Base-by-base conservation (phyloP, 2,329 filamentous ascomycete genomes). In the Calycina herbarum region DNA sequence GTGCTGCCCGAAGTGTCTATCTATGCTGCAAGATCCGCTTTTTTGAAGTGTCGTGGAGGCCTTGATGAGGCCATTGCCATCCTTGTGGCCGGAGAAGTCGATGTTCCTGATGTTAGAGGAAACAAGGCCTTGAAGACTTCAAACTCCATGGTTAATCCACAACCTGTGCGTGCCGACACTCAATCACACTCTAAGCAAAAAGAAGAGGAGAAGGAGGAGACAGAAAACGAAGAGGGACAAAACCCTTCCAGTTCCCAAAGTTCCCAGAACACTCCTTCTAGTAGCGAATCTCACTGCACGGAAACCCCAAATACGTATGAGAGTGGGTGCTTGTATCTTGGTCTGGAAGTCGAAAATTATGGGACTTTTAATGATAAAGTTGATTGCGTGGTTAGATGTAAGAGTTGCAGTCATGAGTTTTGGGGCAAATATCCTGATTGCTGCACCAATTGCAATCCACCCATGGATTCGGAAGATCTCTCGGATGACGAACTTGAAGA, bases 21-120 rank as follows among this genome's bases (percentile, higher is more conserved):
- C 4, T 70, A 78, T 31, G 75, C 77, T 29, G 82, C 84, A 54
- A 76, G 83, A 56, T 77, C 84, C 64, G 83, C 84, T 5, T 75
- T 91, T 29, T 62, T 81, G 1, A 70, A 73, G n/a, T 81, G 80
- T 62, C 81, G 79, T 24, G 83, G 85, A 1, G 82, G 86, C 66
- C 83, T 81, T 64, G 81, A 86, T 27, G 82, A 85, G 71, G 84
- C 89, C 1, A 76, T 84, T 64, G 77, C 79, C 2, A 76, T 79
- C 61, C 71, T 88, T 48, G 78, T 78, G 1, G 35, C 10, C 11
- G 11, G 5, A 33, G 31, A 33, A 33, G 31, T 33, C 31, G 31
- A 33, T 33, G 31, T 5, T 5, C 31, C 31, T 33, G 7, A 33
- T 33, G 1, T 33, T 33, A 33, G 31, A 5, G 31, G 31, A 33